Percentiles rank a stretch among this genome's conserved stretches.
Evolutionary conservation across 345 rosid genomes (phyloP).

Genomic region (Toxicodendron radicans): DNA sequence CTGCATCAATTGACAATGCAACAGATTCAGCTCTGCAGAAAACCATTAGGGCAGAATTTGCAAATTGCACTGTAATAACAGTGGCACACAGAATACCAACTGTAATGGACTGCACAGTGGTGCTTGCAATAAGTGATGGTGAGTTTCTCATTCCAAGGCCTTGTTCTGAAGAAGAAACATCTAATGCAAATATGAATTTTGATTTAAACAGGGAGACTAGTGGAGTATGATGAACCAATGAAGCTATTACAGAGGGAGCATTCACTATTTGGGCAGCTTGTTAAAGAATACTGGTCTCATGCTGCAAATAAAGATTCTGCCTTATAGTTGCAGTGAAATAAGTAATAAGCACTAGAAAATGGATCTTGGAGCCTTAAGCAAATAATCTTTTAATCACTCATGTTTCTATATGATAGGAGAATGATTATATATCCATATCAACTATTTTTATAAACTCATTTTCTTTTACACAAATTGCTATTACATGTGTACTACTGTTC

Average conservation of each 20-base stretch:
- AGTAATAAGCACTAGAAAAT: too few relatives aligned
- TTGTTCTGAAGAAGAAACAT: not conserved
- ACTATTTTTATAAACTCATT: too few relatives aligned
- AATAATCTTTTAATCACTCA: too few relatives aligned
- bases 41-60: conserved; percentile 51
- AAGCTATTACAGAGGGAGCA: conserved; percentile 34
- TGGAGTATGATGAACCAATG: conserved; percentile 43
- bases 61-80: conserved; percentile 54
- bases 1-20: conserved; percentile 57
- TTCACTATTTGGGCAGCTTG: conserved; percentile 44
- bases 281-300: conserved; percentile 31
- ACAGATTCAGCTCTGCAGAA: conserved; percentile 54
- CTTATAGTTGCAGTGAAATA: too few relatives aligned
- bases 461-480: too few relatives aligned
- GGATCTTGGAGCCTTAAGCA: too few relatives aligned
- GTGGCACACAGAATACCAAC: conserved; percentile 72
- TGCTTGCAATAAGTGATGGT: conserved; percentile 58
- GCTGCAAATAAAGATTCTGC: not conserved
- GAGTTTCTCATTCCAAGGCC: conserved; percentile 5
- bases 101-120: conserved; percentile 64
- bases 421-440: too few relatives aligned
- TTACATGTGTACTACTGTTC: too few relatives aligned
- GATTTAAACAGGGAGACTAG: conserved; percentile 30
- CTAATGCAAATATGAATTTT: not conserved
- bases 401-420: too few relatives aligned